Percentiles rank a stretch among this genome's conserved stretches.
These are phyloP conservation scores for Phytophthora fragariaefolia DNA, from an alignment of 352 stramenopile genomes.

Conservation along the genomic window DNA sequence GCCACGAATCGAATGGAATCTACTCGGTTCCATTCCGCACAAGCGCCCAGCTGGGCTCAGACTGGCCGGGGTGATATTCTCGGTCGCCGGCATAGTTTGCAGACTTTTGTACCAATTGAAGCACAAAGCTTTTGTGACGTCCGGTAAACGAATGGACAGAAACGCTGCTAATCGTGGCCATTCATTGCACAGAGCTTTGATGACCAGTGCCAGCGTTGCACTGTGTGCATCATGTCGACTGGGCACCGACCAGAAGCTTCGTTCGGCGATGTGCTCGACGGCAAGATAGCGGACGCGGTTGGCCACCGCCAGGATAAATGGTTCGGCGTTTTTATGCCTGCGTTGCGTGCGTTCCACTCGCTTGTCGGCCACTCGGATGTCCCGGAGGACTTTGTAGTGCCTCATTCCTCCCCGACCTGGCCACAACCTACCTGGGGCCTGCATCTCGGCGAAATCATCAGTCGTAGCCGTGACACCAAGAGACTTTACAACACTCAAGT, in stretches of 20 bases:
- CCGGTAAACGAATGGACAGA: constrained; percentile 16
- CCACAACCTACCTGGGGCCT: constrained; percentile 24
- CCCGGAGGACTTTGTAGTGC: constrained; percentile 34
- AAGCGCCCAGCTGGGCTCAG: no score
- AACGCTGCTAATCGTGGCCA: constrained; percentile 26
- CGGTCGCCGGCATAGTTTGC: background rate
- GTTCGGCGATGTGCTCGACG: constrained; percentile 33
- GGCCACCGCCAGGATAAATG: constrained; percentile 29
- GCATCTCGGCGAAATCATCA: constrained; percentile 34
- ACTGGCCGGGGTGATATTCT: background rate
- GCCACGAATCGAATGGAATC: constrained; percentile 7
- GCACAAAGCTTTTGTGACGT: background rate
- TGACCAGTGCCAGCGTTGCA: background rate
- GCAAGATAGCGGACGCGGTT: background rate
- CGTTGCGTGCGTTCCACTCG: constrained; percentile 33
- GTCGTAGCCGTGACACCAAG: constrained; percentile 21
- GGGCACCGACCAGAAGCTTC: constrained; percentile 8
- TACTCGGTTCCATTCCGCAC: no score
- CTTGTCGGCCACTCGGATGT: constrained; percentile 24
- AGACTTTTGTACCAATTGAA: no score
- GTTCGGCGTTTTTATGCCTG: constrained; percentile 31
- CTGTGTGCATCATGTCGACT: constrained; percentile 21
- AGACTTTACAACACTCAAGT: constrained; percentile 30
- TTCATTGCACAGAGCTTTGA: constrained; percentile 19
- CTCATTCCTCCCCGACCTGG: constrained; percentile 21